These are phyloP conservation scores for Linderina pennispora DNA, from an alignment of 192 early-diverging fungal genomes.

Conservation along the genomic window DNA sequence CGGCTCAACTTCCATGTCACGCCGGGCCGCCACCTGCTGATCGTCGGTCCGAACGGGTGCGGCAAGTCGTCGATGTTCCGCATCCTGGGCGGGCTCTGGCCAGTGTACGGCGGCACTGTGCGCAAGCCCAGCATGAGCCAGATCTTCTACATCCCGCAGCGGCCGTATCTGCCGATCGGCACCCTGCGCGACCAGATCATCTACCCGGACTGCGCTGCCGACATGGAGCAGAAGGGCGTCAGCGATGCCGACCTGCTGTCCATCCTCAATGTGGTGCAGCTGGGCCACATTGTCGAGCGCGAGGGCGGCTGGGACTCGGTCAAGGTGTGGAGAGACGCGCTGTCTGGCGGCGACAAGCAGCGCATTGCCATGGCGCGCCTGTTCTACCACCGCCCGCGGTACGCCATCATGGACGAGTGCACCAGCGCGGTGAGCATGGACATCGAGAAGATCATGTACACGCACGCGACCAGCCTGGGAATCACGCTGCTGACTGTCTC, in stretches of 20 bases:
- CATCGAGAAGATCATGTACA: constrained; percentile 88
- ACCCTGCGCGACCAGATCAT: constrained; percentile 96
- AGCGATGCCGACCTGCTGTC: constrained; percentile 75
- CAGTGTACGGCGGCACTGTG: constrained; percentile 80
- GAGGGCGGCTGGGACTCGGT: constrained; percentile 89
- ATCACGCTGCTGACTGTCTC: constrained; percentile 93
- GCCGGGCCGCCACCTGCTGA: constrained; percentile 86
- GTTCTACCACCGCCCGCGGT: constrained; percentile 94
- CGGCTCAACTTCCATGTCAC: constrained; percentile 82
- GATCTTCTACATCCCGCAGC: constrained; percentile 98
- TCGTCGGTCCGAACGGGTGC: constrained; percentile 92
- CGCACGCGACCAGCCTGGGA: constrained; percentile 68
- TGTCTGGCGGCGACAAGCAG: constrained; percentile 97
- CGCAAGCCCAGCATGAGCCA: constrained; percentile 70
- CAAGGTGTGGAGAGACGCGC: constrained; percentile 83
- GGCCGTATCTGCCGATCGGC: constrained; percentile 93
- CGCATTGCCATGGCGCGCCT: constrained; percentile 93
- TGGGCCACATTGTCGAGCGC: constrained; percentile 75
- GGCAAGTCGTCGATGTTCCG: constrained; percentile 95
- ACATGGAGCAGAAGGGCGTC: constrained; percentile 64
- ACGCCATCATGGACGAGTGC: constrained; percentile 96
- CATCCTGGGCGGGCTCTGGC: constrained; percentile 94
- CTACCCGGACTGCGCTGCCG: constrained; percentile 83
- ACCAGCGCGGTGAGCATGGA: constrained; percentile 90
- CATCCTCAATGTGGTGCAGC: constrained; percentile 79